Conservation (phyloP, 306 rosid genomes). For the Fagus crenata region DNA sequence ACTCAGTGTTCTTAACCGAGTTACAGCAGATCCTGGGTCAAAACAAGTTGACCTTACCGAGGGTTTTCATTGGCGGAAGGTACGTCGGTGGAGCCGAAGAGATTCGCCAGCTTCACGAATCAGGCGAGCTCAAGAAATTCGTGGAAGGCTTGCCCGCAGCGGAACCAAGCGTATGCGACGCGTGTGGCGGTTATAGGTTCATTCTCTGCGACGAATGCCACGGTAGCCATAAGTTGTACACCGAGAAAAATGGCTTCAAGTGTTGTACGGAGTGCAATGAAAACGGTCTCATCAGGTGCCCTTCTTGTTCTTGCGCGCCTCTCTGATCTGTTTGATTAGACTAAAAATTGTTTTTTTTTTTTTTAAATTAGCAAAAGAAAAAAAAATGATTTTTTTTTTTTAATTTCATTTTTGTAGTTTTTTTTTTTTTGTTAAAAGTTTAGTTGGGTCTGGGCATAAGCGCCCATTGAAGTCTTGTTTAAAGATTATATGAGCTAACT, state of each 20-base stretch:
- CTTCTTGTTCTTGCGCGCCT: conserved; percentile 65
- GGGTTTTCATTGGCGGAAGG: conserved; percentile 78
- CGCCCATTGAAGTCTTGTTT: neutral
- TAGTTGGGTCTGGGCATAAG: conserved; percentile 16
- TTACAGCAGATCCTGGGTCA: conserved; percentile 58
- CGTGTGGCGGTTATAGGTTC: conserved; percentile 73
- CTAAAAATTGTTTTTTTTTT: neutral
- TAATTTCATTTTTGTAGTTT: conserved; percentile 24
- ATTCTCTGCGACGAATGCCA: conserved; percentile 68
- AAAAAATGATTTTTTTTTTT: neutral
- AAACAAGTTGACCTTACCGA: conserved; percentile 49
- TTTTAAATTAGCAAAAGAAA: neutral
- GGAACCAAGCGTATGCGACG: conserved; percentile 54
- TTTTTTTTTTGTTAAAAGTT: neutral
- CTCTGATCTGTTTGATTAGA: conserved; percentile 19
- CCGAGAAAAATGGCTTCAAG: conserved; percentile 67
- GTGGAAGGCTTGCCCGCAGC: conserved; percentile 74
- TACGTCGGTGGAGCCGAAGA: conserved; percentile 89
- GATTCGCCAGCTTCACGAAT: conserved; percentile 66
- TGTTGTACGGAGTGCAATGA: conserved; percentile 73
- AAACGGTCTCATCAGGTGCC: conserved; percentile 85
- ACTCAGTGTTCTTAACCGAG: conserved; percentile 63
- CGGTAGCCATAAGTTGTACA: conserved; percentile 78
- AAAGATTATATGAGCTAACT: conserved; percentile 19
- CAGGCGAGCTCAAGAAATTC: conserved; percentile 85